phyloP scores from a whole-genome alignment of 805 yeast species.

The Wickerhamomyces chaumierensis region DNA sequence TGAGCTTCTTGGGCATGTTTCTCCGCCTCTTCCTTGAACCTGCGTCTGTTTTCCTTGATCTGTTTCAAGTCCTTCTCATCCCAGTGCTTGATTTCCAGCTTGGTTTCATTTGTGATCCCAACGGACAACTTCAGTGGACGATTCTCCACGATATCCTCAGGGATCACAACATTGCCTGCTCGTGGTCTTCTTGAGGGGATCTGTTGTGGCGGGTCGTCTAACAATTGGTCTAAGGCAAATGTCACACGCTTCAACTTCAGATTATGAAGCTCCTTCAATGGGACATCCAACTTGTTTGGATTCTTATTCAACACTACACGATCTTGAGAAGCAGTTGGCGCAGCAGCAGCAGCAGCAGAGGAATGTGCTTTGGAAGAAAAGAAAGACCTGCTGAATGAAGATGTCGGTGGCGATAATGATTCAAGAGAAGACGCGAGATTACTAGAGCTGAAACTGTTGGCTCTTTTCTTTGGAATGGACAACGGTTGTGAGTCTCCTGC shows the following conservation, averaged over 20 bases:
- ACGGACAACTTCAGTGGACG: slow-evolving; percentile 48
- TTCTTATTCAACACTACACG: slow-evolving; percentile 35
- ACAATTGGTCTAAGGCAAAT: slow-evolving; percentile 66
- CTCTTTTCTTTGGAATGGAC: neutral
- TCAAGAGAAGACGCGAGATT: slow-evolving; percentile 7
- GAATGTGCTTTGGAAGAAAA: neutral
- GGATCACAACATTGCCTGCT: slow-evolving; percentile 63
- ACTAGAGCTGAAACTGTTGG: neutral
- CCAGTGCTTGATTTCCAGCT: slow-evolving; percentile 12
- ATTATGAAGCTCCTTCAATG: slow-evolving; percentile 19
- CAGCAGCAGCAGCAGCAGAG: neutral
- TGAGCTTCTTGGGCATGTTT: slow-evolving; percentile 74
- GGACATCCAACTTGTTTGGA: slow-evolving; percentile 26
- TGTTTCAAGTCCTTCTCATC: slow-evolving; percentile 33
- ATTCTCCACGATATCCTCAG: slow-evolving; percentile 54
- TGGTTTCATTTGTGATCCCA: slow-evolving; percentile 47
- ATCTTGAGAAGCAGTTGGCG: slow-evolving; percentile 5
- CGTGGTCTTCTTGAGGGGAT: slow-evolving; percentile 80
- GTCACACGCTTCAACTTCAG: slow-evolving; percentile 49
- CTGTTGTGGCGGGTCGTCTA: slow-evolving; percentile 85
- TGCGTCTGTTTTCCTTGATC: slow-evolving; percentile 49
- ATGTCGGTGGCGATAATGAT: slow-evolving; percentile 4
- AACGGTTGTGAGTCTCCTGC: neutral
- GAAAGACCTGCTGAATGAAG: neutral
- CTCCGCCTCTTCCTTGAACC: slow-evolving; percentile 47